A percentile compares a stretch with the other conserved stretches of the same genome.
These are phyloP conservation scores for Lathyrus oleraceus DNA, from an alignment of 306 rosid species.

Conservation along the genomic window DNA sequence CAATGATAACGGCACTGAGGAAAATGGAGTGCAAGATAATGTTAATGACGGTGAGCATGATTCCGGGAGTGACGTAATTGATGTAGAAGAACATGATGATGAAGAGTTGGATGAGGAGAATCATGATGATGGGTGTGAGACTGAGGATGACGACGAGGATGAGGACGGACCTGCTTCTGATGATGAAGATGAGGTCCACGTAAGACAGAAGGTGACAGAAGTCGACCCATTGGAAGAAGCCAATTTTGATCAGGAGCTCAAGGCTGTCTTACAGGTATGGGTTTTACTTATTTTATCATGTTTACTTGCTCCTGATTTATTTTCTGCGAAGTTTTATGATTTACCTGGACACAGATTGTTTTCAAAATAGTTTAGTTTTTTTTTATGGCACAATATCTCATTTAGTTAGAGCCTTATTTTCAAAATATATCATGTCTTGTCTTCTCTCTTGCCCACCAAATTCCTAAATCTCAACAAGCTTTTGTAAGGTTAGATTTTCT, in stretches of 20 bases:
- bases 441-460: slow-evolving; percentile 1
- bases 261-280: slow-evolving; percentile 89
- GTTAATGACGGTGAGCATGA: slow-evolving; percentile 74
- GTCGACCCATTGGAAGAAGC: slow-evolving; percentile 97
- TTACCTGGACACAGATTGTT: slow-evolving; percentile 3
- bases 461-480: slow-evolving; percentile 17
- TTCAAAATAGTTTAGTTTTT: neutral
- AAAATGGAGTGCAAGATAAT: slow-evolving; percentile 74
- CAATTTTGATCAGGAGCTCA: slow-evolving; percentile 84
- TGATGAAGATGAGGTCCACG: slow-evolving; percentile 94
- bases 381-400: slow-evolving; percentile 3
- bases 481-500: neutral
- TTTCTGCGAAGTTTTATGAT: neutral
- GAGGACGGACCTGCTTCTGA: slow-evolving; percentile 89
- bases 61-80: slow-evolving; percentile 78
- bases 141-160: slow-evolving; percentile 76
- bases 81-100: slow-evolving; percentile 76
- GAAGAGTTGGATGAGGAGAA: slow-evolving; percentile 83
- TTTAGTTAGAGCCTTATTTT: neutral
- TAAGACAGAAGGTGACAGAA: slow-evolving; percentile 78
- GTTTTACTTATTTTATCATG: slow-evolving; percentile 32
- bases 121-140: slow-evolving; percentile 77
- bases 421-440: neutral
- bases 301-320: slow-evolving; percentile 20
- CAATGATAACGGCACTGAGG: slow-evolving; percentile 59